Evolutionary conservation across 2,329 filamentous ascomycete genomes (phyloP).

Genomic region (Capronia coronata): DNA sequence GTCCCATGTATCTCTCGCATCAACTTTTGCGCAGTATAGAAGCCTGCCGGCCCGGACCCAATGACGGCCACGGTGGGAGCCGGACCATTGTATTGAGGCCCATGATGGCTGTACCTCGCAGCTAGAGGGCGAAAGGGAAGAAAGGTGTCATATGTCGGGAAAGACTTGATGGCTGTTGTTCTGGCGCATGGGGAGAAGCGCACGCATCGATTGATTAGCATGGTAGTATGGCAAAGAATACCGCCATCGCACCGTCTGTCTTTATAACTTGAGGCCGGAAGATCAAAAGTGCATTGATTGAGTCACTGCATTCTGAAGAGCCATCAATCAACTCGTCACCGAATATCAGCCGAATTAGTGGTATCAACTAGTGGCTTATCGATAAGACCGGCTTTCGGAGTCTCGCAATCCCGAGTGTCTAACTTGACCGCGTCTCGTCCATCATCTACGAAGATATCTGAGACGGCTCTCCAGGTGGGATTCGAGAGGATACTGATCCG

Average conservation of each 20-base stretch:
- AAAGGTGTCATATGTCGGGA: background rate
- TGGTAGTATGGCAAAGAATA: slow-evolving; percentile 1
- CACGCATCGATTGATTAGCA: slow-evolving; percentile 17
- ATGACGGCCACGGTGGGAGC: slow-evolving; percentile 78
- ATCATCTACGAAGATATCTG: background rate
- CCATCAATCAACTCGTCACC: too few relatives aligned
- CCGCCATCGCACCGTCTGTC: slow-evolving; percentile 12
- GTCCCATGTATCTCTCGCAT: slow-evolving; percentile 67
- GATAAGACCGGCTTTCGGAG: background rate
- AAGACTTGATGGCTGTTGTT: background rate
- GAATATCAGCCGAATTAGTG: background rate
- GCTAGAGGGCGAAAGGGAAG: background rate
- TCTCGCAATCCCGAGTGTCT: background rate
- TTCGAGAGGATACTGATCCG: too few relatives aligned
- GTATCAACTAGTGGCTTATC: background rate
- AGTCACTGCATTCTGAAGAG: too few relatives aligned
- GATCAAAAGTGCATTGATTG: too few relatives aligned
- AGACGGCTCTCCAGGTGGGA: background rate
- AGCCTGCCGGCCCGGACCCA: slow-evolving; percentile 90
- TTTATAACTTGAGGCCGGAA: too few relatives aligned
- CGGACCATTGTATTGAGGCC: slow-evolving; percentile 32
- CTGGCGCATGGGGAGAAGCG: slow-evolving; percentile 9
- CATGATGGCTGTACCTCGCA: slow-evolving; percentile 6
- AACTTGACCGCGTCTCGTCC: background rate
- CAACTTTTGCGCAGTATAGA: slow-evolving; percentile 84